Base-by-base conservation (phyloP, 306 rosid species). In the Astragalus glycyphyllos region DNA sequence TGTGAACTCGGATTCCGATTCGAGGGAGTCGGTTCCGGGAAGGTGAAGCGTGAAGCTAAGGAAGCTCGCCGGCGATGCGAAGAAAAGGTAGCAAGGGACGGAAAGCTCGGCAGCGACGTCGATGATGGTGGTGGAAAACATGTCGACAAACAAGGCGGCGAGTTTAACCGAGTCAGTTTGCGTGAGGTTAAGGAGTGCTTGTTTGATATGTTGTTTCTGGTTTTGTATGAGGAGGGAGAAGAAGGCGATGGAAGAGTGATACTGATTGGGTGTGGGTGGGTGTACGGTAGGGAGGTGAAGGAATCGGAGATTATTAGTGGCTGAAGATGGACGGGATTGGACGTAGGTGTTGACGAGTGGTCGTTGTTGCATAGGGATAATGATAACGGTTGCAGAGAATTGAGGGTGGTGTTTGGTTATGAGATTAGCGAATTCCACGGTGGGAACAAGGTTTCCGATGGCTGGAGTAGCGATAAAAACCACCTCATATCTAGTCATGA, bases 91-190 rank as follows among this genome's bases (percentile, higher is more conserved):
- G 74, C 83, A 84, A 57, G 89, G 83, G 71, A 86, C 2, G 31
- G 55, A 48, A 51, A 88, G 78, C 48, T 86, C 95, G 23, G 67
- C 29, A 7, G 95, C 91, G 12, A 88, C 87, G 45, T 88, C 89
- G 13, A 80, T 76, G 67, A 79, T 42, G 48, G 87, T 5, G 56
- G 86, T 82, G 63, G 77, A 47, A 35, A 88, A 86, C 82, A 88
- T 66, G 71, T 80, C 95, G 8, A 86, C 65, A 77, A 86, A 82
- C 4, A 88, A 17, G 8, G 83, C 86, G 7, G 50, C 81, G 65
- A 86, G 55, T 45, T 55, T 78, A 8, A 50, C 76, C 4, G 83
- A 57, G 26, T 76, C 50, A 11, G 58, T 16, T 12, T 51, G 26
- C 0, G 13, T 15, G 72, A 84, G 71, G 11, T 17, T 16, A 20